Percentiles rank a stretch among this genome's conserved stretches.
Evolutionary conservation across 768 basidiomycete genomes (phyloP).

Genomic region (Glaciozyma martinii): DNA sequence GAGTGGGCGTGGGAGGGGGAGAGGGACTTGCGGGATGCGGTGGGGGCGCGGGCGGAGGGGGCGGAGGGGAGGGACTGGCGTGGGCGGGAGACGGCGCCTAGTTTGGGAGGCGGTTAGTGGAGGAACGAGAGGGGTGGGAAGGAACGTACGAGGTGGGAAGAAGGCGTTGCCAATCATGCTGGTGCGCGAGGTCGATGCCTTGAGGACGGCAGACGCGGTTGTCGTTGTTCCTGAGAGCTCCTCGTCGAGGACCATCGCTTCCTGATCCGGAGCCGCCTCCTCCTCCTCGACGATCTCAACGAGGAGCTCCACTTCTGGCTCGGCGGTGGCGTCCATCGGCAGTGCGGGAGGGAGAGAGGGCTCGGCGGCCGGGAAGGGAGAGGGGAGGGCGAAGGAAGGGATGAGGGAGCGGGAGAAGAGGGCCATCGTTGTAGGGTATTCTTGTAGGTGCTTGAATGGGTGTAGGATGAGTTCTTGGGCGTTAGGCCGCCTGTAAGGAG

Average conservation of each 20-base stretch:
- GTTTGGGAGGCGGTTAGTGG: not conserved
- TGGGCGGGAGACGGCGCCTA: conserved; percentile 4
- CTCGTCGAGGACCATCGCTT: not conserved
- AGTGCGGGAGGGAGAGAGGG: not conserved
- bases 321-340: not conserved
- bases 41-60: not conserved
- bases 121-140: not conserved
- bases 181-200: not conserved
- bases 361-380: not conserved
- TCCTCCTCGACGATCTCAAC: not conserved
- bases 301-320: not conserved
- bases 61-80: conserved; percentile 1
- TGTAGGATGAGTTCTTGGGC: too few species aligned
- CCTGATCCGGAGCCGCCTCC: not conserved
- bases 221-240: not conserved
- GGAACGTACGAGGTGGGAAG: conserved; percentile 18
- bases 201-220: not conserved
- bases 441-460: too few species aligned
- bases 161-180: conserved; percentile 10
- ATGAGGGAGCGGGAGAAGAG: conserved; percentile 11
- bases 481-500: too few species aligned
- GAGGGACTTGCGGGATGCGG: conserved; percentile 1
- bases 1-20: not conserved
- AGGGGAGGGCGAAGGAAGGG: conserved; percentile 5
- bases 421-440: not conserved